These are phyloP conservation scores for Physcia stellaris DNA, from an alignment of 495 filamentous ascomycete species.

Conservation along the genomic window DNA sequence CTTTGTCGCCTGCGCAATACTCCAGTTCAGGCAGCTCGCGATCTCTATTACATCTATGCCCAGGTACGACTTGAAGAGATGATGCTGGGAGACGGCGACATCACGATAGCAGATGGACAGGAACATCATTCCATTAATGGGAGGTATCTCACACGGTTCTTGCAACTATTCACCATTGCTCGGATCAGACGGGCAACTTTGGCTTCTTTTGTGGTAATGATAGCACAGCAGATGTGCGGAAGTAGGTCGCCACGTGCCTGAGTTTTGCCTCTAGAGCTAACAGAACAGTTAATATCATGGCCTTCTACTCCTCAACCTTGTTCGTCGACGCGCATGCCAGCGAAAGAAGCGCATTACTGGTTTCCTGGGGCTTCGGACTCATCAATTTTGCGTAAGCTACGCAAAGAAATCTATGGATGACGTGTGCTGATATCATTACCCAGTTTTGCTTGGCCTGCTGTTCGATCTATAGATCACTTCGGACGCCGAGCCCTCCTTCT, in stretches of 20 bases:
- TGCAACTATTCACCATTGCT: slow-evolving; percentile 44
- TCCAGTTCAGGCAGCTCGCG: slow-evolving; percentile 56
- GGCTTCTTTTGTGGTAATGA: slow-evolving; percentile 53
- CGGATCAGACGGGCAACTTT: slow-evolving; percentile 47
- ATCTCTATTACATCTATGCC: slow-evolving; percentile 62
- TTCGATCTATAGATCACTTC: slow-evolving; percentile 77
- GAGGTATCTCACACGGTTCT: slow-evolving; percentile 36
- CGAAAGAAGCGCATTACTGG: slow-evolving; percentile 46
- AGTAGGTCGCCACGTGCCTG: slow-evolving; percentile 24
- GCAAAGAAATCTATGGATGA: too few relatives aligned
- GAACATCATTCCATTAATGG: slow-evolving; percentile 7
- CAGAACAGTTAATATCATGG: slow-evolving; percentile 62
- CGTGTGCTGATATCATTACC: background rate
- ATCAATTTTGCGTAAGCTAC: slow-evolving; percentile 48
- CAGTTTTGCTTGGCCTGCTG: slow-evolving; percentile 64
- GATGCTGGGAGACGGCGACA: slow-evolving; percentile 22
- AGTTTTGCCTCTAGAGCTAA: too few relatives aligned
- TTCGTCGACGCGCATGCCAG: slow-evolving; percentile 49
- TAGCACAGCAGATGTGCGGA: slow-evolving; percentile 77
- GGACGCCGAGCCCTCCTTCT: slow-evolving; percentile 64
- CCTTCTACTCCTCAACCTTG: slow-evolving; percentile 73
- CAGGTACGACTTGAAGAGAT: slow-evolving; percentile 31
- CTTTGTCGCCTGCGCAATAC: slow-evolving; percentile 48
- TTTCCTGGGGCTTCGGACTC: slow-evolving; percentile 66
- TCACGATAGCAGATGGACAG: slow-evolving; percentile 7